Percentiles rank a stretch among this genome's conserved stretches.
Evolutionary conservation across 83 land plant species (phyloP).

Genomic region (Picea engelmannii): DNA sequence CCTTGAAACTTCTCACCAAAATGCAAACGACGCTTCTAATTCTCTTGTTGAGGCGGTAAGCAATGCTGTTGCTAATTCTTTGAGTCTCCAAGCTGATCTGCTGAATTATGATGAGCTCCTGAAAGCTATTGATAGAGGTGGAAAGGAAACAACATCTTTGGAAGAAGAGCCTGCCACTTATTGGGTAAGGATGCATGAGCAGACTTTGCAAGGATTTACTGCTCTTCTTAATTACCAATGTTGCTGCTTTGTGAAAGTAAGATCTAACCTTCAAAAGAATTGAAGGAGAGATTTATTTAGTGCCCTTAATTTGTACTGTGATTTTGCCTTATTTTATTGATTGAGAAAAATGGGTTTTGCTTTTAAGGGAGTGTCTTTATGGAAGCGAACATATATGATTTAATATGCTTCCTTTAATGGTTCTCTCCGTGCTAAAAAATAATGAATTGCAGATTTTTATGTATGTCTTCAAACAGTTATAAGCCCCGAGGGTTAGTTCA

Average conservation of each 20-base stretch:
- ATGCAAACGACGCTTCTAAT: not conserved
- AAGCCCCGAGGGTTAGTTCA: too few relatives aligned
- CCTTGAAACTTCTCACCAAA: conserved; percentile 9
- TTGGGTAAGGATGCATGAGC: conserved; percentile 52
- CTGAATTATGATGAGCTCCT: conserved; percentile 45
- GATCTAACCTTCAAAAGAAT: not conserved
- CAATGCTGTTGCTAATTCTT: conserved; percentile 42
- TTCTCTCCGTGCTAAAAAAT: not conserved
- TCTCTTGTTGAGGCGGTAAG: conserved; percentile 46
- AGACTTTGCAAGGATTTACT: not conserved
- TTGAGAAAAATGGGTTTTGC: not conserved
- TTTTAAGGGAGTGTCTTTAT: not conserved
- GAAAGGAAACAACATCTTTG: conserved; percentile 33
- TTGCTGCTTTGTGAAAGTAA: too few relatives aligned
- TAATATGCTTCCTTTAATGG: not conserved
- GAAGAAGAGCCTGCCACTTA: conserved; percentile 50
- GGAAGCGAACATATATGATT: not conserved
- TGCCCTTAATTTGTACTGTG: not conserved
- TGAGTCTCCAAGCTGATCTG: conserved; percentile 12
- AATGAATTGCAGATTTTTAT: not conserved
- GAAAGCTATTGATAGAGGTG: conserved; percentile 86
- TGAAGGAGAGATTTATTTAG: not conserved
- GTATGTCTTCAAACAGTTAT: not conserved
- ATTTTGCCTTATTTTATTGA: conserved; percentile 3
- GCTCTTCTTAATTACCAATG: not conserved